Conservation (phyloP, 2,329 filamentous ascomycete genomes). For the Beauveria bassiana region DNA sequence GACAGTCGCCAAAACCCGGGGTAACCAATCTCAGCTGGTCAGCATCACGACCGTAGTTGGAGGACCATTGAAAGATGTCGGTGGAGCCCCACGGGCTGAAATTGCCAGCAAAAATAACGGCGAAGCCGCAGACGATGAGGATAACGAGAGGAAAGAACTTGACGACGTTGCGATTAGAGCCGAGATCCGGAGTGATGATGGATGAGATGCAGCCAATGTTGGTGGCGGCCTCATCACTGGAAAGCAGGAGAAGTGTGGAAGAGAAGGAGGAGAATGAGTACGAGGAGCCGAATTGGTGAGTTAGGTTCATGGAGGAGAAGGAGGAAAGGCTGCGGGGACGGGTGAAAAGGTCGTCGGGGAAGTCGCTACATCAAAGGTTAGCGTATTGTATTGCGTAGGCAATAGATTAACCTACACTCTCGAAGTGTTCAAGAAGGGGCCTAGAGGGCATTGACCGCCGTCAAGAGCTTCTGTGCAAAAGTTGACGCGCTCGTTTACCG, state of each 20-base stretch:
- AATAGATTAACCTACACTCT: conserved; percentile 27
- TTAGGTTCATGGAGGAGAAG: conserved; percentile 67
- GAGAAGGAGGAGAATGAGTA: conserved; percentile 82
- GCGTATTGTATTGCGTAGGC: conserved; percentile 6
- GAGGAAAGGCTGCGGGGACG: conserved; percentile 42
- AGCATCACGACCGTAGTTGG: conserved; percentile 90
- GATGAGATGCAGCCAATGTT: conserved; percentile 73
- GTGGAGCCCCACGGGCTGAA: conserved; percentile 91
- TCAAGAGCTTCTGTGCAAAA: conserved; percentile 59
- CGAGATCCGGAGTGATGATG: conserved; percentile 78
- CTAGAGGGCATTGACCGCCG: conserved; percentile 66
- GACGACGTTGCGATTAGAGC: conserved; percentile 59
- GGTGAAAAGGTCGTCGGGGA: conserved; percentile 24
- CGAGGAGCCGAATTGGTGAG: conserved; percentile 67
- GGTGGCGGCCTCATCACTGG: conserved; percentile 58
- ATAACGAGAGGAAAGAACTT: conserved; percentile 72
- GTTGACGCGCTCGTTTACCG: conserved; percentile 45
- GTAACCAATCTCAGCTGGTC: conserved; percentile 89
- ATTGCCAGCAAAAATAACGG: conserved; percentile 76
- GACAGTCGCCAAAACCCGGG: conserved; percentile 90
- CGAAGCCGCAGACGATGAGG: conserved; percentile 69
- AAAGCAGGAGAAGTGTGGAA: conserved; percentile 64
- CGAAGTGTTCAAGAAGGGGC: conserved; percentile 55
- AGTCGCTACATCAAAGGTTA: conserved; percentile 20
- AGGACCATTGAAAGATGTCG: conserved; percentile 92